A percentile compares a stretch with the other conserved stretches of the same genome.
Conservation (phyloP, 2,329 filamentous ascomycete genomes). For the Claviceps spartinae region DNA sequence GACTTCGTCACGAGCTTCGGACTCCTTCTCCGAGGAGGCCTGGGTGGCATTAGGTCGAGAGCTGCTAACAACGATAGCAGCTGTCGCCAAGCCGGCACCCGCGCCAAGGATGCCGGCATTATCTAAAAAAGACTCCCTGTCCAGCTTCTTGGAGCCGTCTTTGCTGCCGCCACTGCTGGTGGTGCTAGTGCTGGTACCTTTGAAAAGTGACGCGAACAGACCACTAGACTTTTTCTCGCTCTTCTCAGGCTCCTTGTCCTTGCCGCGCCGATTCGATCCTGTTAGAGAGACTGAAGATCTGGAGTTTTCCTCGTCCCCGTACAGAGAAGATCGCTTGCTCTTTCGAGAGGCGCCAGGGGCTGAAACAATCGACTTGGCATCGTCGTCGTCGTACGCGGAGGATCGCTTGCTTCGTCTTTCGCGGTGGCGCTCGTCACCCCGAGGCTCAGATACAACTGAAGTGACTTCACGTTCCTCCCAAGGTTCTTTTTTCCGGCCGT, state of each 20-base stretch:
- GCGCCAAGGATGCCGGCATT: conserved; percentile 56
- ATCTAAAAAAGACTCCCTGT: conserved; percentile 54
- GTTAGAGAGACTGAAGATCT: conserved; percentile 19
- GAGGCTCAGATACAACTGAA: conserved; percentile 35
- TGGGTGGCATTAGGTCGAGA: conserved; percentile 33
- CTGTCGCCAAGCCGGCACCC: conserved; percentile 50
- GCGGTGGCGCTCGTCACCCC: conserved; percentile 17
- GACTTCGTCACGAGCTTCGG: conserved; percentile 13
- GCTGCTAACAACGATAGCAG: conserved; percentile 25
- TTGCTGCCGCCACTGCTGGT: conserved; percentile 23
- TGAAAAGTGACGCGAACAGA: conserved; percentile 37
- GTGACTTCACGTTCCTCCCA: conserved; percentile 33
- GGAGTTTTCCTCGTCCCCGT: conserved; percentile 33
- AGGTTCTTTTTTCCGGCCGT: conserved; percentile 24
- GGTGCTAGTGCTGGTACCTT: conserved; percentile 23
- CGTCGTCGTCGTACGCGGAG: conserved; percentile 26
- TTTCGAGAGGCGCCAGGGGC: conserved; percentile 7
- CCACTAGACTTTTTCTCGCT: conserved; percentile 24
- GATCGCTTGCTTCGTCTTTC: conserved; percentile 18
- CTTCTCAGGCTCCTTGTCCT: conserved; percentile 22
- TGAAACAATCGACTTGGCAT: conserved; percentile 28
- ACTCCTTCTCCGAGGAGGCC: conserved; percentile 24
- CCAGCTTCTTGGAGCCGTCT: conserved; percentile 7
- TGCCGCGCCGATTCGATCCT: conserved; percentile 21
- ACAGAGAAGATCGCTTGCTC: conserved; percentile 17